phyloP scores from a whole-genome alignment of 208 protist genomes.

The Trypanosoma rangeli region DNA sequence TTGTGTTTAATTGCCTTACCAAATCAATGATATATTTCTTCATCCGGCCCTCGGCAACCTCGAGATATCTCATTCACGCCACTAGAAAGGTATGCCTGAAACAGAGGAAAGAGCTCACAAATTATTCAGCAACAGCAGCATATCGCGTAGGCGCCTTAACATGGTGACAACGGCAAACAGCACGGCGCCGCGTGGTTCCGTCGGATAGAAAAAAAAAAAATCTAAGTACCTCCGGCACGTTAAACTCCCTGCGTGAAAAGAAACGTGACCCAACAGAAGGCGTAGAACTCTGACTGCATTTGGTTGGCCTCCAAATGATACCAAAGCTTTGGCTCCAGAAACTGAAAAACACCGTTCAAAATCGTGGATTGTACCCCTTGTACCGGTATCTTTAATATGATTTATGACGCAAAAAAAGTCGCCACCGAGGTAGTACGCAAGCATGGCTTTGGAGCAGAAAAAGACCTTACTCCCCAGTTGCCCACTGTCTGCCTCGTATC shows the following conservation, averaged over 20 bases:
- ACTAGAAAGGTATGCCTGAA: constrained; percentile 59
- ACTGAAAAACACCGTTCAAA: constrained; percentile 70
- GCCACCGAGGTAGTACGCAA: constrained; percentile 66
- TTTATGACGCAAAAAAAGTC: constrained; percentile 72
- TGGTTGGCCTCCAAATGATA: constrained; percentile 42
- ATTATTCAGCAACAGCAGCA: constrained; percentile 35
- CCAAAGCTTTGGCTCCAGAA: constrained; percentile 59
- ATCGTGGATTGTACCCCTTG: constrained; percentile 53
- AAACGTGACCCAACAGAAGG: constrained; percentile 85
- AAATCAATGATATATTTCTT: constrained; percentile 42
- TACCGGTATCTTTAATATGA: constrained; percentile 48
- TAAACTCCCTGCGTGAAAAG: constrained; percentile 90
- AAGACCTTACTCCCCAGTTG: constrained; percentile 61
- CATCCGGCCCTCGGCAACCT: constrained; percentile 54
- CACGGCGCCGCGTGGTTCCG: constrained; percentile 43
- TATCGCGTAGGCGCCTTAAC: constrained; percentile 42
- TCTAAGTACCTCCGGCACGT: constrained; percentile 77
- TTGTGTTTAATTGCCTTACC: constrained; percentile 35
- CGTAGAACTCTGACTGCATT: constrained; percentile 65
- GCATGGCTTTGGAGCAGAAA: constrained; percentile 79
- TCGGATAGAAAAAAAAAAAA: constrained; percentile 78
- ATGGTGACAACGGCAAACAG: constrained; percentile 68
- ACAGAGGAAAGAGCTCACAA: constrained; percentile 52
- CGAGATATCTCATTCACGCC: constrained; percentile 62
- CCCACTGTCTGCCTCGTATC: constrained; percentile 29